Base-by-base conservation (phyloP, 305 asterid genomes). In the Rubia tinctorum region DNA sequence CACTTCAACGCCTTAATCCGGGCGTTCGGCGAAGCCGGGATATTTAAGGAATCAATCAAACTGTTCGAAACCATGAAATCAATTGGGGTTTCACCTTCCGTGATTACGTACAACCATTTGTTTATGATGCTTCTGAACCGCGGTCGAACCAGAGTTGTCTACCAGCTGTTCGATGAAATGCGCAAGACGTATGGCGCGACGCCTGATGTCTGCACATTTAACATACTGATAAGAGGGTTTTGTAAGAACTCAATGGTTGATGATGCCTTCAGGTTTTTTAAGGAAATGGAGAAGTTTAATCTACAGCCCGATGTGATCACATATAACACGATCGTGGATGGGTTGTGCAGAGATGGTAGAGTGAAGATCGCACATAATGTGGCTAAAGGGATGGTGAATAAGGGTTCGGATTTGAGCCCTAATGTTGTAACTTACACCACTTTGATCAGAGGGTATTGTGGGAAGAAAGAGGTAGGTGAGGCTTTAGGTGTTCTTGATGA, bases 371-470 rank as follows among this genome's bases (percentile, higher is more conserved):
- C 97, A 0, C 90, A 71, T 58, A 86, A 94, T 81, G 89, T 91
- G 80, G 74, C 88, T 17, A 79, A 73, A 42, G 97, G 93, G 60
- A 90, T 91, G 97, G 76, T 42, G 3, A 88, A 83, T 61, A 94
- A 83, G 78, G 72, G 85, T 68, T 83, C 80, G 68, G 18, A 75
- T 42, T 82, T 88, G 87, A 86, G 81, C 82, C 97, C 98, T 7
- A 86, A 88, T 84, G 90, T 91, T 77, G 86, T 94, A 68, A 91
- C 85, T 58, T 94, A 91, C 80, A 93, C 96, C 20, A 86, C 95
- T 71, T 85, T 93, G 95, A 81, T 93, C 23, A 84, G 90, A 88
- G 97, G 97, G 67, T 91, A 86, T 80, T 93, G 96, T 76, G 85
- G 77, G 72, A 91, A 85, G 70, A 85, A 68, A 30, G 86, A 80